Percentiles rank a stretch among this genome's conserved stretches.
Conservation (phyloP, 352 stramenopile species). For the Pythium dissotocum region DNA sequence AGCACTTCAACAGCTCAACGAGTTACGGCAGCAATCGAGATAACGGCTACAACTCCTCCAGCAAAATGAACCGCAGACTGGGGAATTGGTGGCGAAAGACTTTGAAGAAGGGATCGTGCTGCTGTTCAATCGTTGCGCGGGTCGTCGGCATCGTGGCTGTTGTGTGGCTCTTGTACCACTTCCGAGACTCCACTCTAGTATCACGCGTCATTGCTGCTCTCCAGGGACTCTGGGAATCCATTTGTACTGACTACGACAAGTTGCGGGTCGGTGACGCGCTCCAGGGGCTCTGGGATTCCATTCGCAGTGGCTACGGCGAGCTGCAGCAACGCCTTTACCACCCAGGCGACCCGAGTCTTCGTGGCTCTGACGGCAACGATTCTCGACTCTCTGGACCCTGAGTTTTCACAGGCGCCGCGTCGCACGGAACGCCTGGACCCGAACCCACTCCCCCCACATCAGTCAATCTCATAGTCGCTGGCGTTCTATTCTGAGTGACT, state of each 20-base stretch:
- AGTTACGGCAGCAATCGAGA: not conserved
- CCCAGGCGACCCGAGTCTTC: too few relatives aligned
- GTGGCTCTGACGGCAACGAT: too few relatives aligned
- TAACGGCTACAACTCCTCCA: not conserved
- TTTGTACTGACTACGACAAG: too few relatives aligned
- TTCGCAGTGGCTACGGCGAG: too few relatives aligned
- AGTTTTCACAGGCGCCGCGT: not conserved
- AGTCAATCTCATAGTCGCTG: not conserved
- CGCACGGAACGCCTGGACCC: not conserved
- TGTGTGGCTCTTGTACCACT: not conserved
- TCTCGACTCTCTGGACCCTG: too few relatives aligned
- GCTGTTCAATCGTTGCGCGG: not conserved
- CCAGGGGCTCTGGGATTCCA: too few relatives aligned
- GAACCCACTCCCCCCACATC: not conserved
- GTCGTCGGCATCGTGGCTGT: not conserved
- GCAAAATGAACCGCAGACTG: too few relatives aligned
- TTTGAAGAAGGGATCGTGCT: not conserved
- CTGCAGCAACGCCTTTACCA: too few relatives aligned
- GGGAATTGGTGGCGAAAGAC: too few relatives aligned
- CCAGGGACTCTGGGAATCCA: not conserved
- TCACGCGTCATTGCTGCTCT: not conserved
- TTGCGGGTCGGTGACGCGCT: too few relatives aligned
- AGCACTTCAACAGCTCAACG: not conserved
- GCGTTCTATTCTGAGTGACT: slow-evolving; percentile 2
- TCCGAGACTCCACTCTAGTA: not conserved